A percentile compares a stretch with the other conserved stretches of the same genome.
Conservation (phyloP, 2,329 filamentous ascomycete species). For the Neonectria magnoliae region DNA sequence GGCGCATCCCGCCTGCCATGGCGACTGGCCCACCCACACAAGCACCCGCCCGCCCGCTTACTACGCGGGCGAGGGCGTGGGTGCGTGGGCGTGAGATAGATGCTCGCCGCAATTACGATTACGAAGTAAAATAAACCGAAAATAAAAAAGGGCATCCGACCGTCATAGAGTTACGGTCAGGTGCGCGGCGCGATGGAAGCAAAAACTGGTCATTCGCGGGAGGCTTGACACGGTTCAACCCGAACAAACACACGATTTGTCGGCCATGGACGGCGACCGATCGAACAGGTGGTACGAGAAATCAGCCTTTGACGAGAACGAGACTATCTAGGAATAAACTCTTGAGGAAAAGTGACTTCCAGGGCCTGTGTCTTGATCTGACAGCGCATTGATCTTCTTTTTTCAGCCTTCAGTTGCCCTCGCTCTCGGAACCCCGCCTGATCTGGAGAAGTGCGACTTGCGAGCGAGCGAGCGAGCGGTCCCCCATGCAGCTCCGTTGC, state of each 20-base stretch:
- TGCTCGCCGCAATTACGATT: neutral
- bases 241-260: neutral
- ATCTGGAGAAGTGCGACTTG: neutral
- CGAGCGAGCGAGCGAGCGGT: neutral
- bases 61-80: no score
- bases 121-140: neutral
- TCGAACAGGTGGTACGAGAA: neutral
- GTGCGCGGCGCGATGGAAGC: neutral
- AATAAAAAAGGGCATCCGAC: neutral
- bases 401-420: neutral
- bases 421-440: conserved; percentile 1
- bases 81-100: neutral
- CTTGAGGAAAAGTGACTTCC: neutral
- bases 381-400: neutral
- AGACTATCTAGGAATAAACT: no score
- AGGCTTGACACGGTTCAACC: neutral
- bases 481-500: neutral
- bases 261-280: neutral
- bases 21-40: neutral
- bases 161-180: neutral
- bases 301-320: neutral
- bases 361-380: neutral
- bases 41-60: neutral
- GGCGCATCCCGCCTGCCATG: neutral
- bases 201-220: neutral